These are phyloP conservation scores for Edaphochlamys debaryana DNA, from an alignment of 139 green algal genomes.

Conservation along the genomic window DNA sequence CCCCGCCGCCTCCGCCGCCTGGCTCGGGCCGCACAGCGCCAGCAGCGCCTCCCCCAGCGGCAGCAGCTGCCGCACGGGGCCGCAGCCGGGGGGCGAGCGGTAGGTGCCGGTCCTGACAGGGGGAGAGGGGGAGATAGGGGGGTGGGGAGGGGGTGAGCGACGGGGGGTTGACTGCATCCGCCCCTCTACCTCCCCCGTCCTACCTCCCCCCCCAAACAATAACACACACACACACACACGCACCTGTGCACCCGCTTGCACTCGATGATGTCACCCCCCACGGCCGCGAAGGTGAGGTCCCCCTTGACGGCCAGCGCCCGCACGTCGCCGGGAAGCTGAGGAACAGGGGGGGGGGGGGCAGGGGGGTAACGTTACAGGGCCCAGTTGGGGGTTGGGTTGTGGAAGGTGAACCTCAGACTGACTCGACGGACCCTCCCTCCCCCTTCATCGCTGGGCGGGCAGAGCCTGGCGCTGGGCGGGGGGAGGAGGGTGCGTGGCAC, in stretches of 20 bases:
- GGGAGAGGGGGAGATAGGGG: not conserved
- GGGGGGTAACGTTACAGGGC: too few species aligned
- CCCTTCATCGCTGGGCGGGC: too few species aligned
- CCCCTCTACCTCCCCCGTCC: too few species aligned
- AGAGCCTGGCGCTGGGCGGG: too few species aligned
- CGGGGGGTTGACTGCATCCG: not conserved
- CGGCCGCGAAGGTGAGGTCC: conserved; percentile 91
- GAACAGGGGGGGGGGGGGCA: not conserved
- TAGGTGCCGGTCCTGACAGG: conserved; percentile 66
- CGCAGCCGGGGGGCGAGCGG: conserved; percentile 46
- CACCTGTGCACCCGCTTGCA: conserved; percentile 67
- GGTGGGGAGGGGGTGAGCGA: not conserved
- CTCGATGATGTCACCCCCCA: conserved; percentile 76
- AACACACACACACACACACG: not conserved
- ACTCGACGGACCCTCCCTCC: too few species aligned
- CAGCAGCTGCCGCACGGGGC: conserved; percentile 77
- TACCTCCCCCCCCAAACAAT: not conserved
- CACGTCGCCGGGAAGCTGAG: conserved; percentile 80
- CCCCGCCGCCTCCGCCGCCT: not conserved
- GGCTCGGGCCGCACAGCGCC: conserved; percentile 59
- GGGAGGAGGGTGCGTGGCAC: too few species aligned
- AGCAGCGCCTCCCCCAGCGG: conserved; percentile 86
- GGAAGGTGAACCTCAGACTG: too few species aligned
- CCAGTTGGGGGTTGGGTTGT: too few species aligned
- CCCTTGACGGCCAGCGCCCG: conserved; percentile 74